Percentiles rank a stretch among this genome's conserved stretches.
Evolutionary conservation across 2,329 filamentous ascomycete genomes (phyloP).

Genomic region (Hirsutella rhossiliensis): DNA sequence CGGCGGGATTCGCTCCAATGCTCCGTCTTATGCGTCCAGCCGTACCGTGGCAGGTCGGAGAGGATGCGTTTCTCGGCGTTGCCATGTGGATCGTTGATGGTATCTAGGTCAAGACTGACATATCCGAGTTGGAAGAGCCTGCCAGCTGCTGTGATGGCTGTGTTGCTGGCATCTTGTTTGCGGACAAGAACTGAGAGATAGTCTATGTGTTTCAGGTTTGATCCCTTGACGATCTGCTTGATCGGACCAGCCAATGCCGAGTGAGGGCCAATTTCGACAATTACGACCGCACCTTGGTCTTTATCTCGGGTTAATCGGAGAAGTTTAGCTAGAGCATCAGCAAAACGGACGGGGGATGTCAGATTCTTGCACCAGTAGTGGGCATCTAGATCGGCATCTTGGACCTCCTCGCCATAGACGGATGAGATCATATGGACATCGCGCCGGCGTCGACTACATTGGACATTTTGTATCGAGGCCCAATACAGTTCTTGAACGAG

Average conservation of each 20-base stretch:
- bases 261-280: background rate
- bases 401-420: background rate
- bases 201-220: no score
- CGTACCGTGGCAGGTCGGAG: background rate
- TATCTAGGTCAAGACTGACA: no score
- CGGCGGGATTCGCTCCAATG: background rate
- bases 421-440: no score
- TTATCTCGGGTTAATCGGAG: background rate
- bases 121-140: no score
- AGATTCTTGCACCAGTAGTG: background rate
- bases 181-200: no score
- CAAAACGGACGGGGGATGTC: background rate
- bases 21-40: background rate
- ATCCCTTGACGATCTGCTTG: background rate
- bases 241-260: background rate
- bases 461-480: no score
- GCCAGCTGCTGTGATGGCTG: background rate
- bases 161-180: background rate
- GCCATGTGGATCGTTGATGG: no score
- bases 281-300: background rate
- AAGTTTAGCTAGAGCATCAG: background rate
- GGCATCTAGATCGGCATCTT: background rate
- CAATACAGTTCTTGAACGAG: no score
- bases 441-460: no score
- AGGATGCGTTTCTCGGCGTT: no score